Evolutionary conservation across 2,329 filamentous ascomycete genomes (phyloP), one percentile per base, ranked within the genome.

Genomic region (Byssochlamys sp.): DNA sequence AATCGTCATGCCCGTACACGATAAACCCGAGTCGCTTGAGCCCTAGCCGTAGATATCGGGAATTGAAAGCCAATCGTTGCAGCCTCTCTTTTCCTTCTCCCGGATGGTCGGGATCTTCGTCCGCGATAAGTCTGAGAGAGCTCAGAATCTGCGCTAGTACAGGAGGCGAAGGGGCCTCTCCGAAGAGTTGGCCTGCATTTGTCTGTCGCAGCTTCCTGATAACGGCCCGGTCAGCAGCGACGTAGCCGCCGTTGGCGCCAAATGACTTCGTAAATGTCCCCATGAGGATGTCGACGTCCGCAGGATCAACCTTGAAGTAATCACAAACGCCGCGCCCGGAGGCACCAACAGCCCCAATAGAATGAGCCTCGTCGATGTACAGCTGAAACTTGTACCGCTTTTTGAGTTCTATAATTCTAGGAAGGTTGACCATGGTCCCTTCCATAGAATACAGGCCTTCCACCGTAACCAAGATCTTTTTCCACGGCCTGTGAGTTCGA

Each of bases 391-490:
- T 96, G 84, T 97, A 97, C 75, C 88, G 90, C 73, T 87, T 86
- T 83, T 95, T 96, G 60, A 97, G 81, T 55, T 80, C 83, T 55
- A 96, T 75, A 53, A 96, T 80, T 56, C 89, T 88, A 0, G 91
- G 92, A 12, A 97, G 82, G 71, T 96, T 91, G 74, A 89, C 91
- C 89, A 97, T 94, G 67, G 91, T 96, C 54, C 92, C 92, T 77
- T 97, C 92, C 92, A 97, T 97, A 0, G 91, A 96, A 79, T 96
- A 96, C 33, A 97, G 81, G 62, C 92, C 92, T 73, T 97, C 92
- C 50, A 96, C 89, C 31, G 91, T 90, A 50, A 97, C 89, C 39
- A 97, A 75, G 61, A 97, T 96, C 84, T 96, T 96, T 81, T 95
- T 95, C 92, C 92, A 97, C 1, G 92, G 92, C 35, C 92, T 87